Conservation (phyloP, 2,329 filamentous ascomycete species). For the Venturia effusa region DNA sequence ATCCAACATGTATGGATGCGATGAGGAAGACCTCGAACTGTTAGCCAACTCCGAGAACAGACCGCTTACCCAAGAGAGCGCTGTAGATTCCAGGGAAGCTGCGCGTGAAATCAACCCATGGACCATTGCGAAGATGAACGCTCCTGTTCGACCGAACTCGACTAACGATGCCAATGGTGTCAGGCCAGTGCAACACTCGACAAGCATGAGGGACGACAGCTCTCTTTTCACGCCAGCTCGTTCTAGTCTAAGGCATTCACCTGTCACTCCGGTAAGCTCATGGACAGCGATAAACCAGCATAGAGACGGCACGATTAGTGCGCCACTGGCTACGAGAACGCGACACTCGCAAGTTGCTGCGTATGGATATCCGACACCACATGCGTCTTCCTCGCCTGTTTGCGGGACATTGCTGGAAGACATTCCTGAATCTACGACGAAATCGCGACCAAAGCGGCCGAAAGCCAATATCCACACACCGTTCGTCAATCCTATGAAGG, state of each 20-base stretch:
- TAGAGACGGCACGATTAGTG: background rate
- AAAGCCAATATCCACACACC: conserved; percentile 19
- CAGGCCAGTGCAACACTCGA: background rate
- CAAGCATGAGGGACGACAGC: background rate
- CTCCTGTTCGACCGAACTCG: conserved; percentile 14
- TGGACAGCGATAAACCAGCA: background rate
- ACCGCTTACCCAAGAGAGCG: conserved; percentile 14
- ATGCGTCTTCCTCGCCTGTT: conserved; percentile 8
- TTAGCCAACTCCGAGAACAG: conserved; percentile 14
- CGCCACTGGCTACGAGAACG: background rate
- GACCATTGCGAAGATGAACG: conserved; percentile 38
- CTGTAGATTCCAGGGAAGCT: conserved; percentile 20
- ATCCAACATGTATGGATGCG: conserved; percentile 26
- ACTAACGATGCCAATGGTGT: background rate
- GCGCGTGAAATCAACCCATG: conserved; percentile 36
- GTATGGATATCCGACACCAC: conserved; percentile 14
- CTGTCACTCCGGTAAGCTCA: background rate
- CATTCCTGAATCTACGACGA: conserved; percentile 16
- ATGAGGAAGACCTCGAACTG: conserved; percentile 23
- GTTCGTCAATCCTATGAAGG: conserved; percentile 19
- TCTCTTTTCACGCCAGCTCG: background rate
- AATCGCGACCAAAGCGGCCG: conserved; percentile 14
- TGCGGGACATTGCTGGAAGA: conserved; percentile 17
- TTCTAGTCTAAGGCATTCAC: background rate
- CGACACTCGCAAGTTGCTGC: background rate